phyloP scores from a whole-genome alignment of 2,329 filamentous ascomycete species.

The Penicillium sp. region DNA sequence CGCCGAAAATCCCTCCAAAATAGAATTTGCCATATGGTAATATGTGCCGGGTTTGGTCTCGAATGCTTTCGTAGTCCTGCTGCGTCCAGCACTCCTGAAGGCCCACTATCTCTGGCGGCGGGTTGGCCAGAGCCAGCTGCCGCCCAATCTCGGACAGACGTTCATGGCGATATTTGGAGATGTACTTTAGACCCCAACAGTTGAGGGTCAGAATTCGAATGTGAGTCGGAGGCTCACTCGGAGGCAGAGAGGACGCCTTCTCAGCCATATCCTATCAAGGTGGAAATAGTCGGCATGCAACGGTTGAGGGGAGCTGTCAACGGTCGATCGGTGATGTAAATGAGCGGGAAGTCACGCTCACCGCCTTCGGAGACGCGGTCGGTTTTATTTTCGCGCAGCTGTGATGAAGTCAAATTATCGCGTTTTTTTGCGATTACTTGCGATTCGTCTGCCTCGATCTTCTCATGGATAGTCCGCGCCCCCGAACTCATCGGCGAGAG shows the following conservation, averaged over 20 bases:
- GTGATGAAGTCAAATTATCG: background rate
- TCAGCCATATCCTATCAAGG: background rate
- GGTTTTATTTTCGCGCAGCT: constrained; percentile 13
- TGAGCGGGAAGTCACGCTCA: constrained; percentile 13
- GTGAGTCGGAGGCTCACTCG: constrained; percentile 52
- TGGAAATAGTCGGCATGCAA: background rate
- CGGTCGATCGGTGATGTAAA: constrained; percentile 18
- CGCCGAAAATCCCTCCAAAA: constrained; percentile 83
- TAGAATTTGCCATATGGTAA: constrained; percentile 95
- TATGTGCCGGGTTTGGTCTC: constrained; percentile 69
- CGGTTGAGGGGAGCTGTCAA: background rate
- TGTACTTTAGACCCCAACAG: constrained; percentile 93
- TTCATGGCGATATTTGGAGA: constrained; percentile 75
- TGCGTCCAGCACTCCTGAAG: constrained; percentile 94
- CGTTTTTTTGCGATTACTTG: constrained; percentile 10
- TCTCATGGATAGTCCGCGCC: constrained; percentile 32
- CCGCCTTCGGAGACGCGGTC: constrained; percentile 28
- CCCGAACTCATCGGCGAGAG: constrained; percentile 41
- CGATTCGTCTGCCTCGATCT: constrained; percentile 3
- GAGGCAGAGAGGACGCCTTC: constrained; percentile 23
- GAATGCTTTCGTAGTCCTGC: constrained; percentile 78
- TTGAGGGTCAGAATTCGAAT: constrained; percentile 88
- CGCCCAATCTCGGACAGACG: constrained; percentile 83
- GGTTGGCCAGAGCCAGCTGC: constrained; percentile 69
- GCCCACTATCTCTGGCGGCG: constrained; percentile 81